phyloP scores from a whole-genome alignment of 2,329 filamentous ascomycete species.

The Ophiocordyceps robertsii region DNA sequence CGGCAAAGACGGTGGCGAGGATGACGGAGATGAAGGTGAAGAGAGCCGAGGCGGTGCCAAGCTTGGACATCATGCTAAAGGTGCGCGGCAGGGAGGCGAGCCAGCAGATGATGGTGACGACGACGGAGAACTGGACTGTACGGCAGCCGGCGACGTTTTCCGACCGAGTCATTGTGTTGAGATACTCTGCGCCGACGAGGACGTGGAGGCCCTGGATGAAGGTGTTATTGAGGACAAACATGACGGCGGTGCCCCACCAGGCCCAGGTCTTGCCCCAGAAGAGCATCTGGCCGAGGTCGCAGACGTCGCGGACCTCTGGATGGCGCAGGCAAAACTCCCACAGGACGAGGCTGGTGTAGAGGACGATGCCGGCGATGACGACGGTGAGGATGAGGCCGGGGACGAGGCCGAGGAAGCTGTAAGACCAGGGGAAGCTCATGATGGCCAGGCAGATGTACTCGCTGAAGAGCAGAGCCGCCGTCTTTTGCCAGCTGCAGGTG shows the following conservation, averaged over 20 bases:
- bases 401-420: constrained; percentile 74
- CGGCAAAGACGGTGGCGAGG: constrained; percentile 71
- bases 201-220: constrained; percentile 79
- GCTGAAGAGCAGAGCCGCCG: constrained; percentile 77
- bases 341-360: constrained; percentile 53
- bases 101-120: constrained; percentile 64
- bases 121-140: constrained; percentile 66
- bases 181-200: constrained; percentile 70
- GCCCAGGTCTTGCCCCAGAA: constrained; percentile 74
- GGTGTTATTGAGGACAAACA: constrained; percentile 91
- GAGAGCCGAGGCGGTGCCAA: constrained; percentile 66
- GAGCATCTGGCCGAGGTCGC: constrained; percentile 89
- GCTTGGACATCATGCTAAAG: constrained; percentile 64
- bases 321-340: constrained; percentile 88
- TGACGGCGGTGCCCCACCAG: constrained; percentile 58
- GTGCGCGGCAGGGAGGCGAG: constrained; percentile 73
- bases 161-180: constrained; percentile 73
- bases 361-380: constrained; percentile 61
- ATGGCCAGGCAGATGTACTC: constrained; percentile 89
- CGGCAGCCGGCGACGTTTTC: constrained; percentile 50
- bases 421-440: constrained; percentile 94
- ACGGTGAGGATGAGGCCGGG: constrained; percentile 73
- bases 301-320: constrained; percentile 83
- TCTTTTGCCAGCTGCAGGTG: constrained; percentile 93
- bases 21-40: constrained; percentile 88